Conservation (phyloP, 371 early-diverging fungal genomes). For the Entomophthora muscae region DNA sequence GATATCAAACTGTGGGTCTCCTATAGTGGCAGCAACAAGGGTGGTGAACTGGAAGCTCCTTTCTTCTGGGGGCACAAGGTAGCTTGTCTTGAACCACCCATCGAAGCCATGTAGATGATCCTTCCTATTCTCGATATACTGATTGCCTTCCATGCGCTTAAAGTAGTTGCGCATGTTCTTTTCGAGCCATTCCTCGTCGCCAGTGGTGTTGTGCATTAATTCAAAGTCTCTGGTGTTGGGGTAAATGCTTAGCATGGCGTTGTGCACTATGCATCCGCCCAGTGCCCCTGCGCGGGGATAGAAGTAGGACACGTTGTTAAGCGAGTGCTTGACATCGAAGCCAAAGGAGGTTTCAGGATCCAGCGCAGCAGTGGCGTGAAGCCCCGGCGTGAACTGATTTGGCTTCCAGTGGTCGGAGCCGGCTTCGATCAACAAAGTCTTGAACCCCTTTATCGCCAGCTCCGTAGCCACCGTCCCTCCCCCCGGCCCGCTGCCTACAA, state of each 20-base stretch:
- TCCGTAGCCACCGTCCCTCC: background rate
- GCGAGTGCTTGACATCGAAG: background rate
- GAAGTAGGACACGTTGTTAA: too few relatives aligned
- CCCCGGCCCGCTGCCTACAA: background rate
- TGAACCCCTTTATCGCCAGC: too few relatives aligned
- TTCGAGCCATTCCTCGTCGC: background rate
- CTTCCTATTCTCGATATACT: too few relatives aligned
- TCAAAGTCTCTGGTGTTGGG: conserved; percentile 4
- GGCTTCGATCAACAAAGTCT: too few relatives aligned
- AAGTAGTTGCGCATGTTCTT: background rate
- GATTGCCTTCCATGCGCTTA: conserved; percentile 3
- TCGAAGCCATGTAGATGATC: conserved; percentile 8
- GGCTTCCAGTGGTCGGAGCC: background rate
- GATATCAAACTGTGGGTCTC: background rate
- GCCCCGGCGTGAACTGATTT: too few relatives aligned
- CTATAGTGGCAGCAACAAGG: too few relatives aligned
- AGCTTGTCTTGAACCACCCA: conserved; percentile 2
- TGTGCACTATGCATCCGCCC: conserved; percentile 1
- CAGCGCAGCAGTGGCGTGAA: background rate
- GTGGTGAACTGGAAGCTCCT: too few relatives aligned
- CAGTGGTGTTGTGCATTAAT: background rate
- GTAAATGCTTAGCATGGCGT: background rate
- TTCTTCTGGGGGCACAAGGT: background rate
- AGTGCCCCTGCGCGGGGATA: conserved; percentile 5
- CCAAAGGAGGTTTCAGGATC: conserved; percentile 1